phyloP scores from a whole-genome alignment of 148 eudicot species.

The Vaccinium darrowii region DNA sequence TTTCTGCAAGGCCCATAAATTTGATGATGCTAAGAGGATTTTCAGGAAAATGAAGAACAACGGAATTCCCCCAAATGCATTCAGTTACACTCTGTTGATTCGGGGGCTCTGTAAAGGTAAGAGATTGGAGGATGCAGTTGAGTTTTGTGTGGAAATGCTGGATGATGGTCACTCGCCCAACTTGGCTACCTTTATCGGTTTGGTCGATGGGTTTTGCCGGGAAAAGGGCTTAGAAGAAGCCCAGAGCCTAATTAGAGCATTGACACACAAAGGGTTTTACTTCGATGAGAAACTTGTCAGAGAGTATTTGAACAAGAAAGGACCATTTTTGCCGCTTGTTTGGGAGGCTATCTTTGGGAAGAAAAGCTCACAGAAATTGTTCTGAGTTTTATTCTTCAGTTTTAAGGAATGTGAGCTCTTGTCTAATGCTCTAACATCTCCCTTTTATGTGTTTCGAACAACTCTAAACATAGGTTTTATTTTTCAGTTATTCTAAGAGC shows the following conservation, averaged over 20 bases:
- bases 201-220: slow-evolving; percentile 69
- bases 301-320: slow-evolving; percentile 69
- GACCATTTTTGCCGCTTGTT: slow-evolving; percentile 59
- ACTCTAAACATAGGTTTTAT: no score
- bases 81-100: slow-evolving; percentile 61
- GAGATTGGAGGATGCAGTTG: slow-evolving; percentile 72
- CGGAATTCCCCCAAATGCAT: slow-evolving; percentile 74
- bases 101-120: slow-evolving; percentile 55
- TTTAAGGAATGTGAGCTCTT: slow-evolving; percentile 8
- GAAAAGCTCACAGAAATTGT: slow-evolving; percentile 30
- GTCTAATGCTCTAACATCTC: no score
- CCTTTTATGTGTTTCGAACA: no score
- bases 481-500: no score
- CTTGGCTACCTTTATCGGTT: slow-evolving; percentile 51
- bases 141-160: slow-evolving; percentile 65
- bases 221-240: slow-evolving; percentile 89
- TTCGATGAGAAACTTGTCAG: slow-evolving; percentile 70
- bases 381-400: slow-evolving; percentile 20
- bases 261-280: slow-evolving; percentile 63
- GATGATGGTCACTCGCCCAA: slow-evolving; percentile 83
- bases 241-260: slow-evolving; percentile 28
- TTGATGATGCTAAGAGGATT: slow-evolving; percentile 74
- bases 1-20: slow-evolving; percentile 73
- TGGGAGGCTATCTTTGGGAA: slow-evolving; percentile 90
- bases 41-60: slow-evolving; percentile 82